phyloP scores from a whole-genome alignment of 768 basidiomycete genomes.

The Lentinula lateritia region DNA sequence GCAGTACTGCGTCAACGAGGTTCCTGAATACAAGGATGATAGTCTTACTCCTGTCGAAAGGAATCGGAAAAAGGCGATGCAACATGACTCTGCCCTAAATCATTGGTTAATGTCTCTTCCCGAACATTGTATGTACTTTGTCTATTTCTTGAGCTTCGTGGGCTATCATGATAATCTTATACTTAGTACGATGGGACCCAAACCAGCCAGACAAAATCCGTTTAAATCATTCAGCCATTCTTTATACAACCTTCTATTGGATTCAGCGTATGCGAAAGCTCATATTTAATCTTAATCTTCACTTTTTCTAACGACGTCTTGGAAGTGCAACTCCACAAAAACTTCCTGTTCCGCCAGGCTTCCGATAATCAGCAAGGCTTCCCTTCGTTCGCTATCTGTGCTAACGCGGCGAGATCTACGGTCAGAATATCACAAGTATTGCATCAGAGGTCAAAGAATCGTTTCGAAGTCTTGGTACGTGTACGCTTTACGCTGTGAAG shows the following conservation, averaged over 20 bases:
- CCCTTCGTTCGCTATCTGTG: not conserved
- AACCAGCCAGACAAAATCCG: not conserved
- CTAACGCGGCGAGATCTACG: not conserved
- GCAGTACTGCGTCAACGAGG: not conserved
- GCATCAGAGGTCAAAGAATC: not conserved
- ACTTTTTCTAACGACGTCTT: not conserved
- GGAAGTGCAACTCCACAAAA: not conserved
- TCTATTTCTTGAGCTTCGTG: not conserved
- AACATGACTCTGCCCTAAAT: not conserved
- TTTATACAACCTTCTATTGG: not conserved
- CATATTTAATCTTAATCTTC: too few relatives aligned
- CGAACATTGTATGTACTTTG: not conserved
- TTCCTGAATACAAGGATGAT: not conserved
- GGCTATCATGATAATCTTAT: not conserved
- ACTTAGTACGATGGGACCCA: not conserved
- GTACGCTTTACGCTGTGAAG: not conserved
- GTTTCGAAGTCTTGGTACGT: not conserved
- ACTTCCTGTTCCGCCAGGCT: not conserved
- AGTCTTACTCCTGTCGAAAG: not conserved
- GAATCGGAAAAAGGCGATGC: not conserved
- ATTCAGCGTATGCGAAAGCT: not conserved
- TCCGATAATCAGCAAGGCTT: not conserved
- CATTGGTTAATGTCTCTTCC: not conserved
- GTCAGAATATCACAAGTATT: not conserved
- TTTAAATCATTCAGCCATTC: not conserved